Evolutionary conservation across 805 yeast species (phyloP), one percentile per base, ranked within the genome.

Genomic region (Cyberlindnera maclurae): DNA sequence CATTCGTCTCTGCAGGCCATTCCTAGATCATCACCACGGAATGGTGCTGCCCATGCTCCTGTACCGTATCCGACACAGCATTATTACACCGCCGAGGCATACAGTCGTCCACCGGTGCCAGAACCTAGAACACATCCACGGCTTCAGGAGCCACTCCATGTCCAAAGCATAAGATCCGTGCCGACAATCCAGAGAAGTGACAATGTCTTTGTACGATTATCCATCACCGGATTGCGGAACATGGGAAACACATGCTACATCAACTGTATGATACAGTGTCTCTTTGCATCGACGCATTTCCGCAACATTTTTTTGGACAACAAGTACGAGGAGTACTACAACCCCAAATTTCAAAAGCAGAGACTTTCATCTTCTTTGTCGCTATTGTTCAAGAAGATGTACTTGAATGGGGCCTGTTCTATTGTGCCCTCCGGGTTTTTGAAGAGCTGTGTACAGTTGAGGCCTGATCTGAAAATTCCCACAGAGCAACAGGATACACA

Each of bases 401-500:
- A 63, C 41, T 54, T 65, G 40, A 72, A 74, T 49, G 83, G 82
- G 12, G 76, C 79, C 3, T 69, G 73, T 31, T 68, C 79, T 1
- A 75, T 82, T 26, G 77, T 79, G 2, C 88, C 90, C 4, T 69
- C 74, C 8, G 73, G 75, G 31, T 82, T 83, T 50, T 64, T 82
- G 31, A 68, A 77, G 33, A 57, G 65, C 2, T 62, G 79, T 36
- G 59, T 73, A 16, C 43, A 60, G 6, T 52, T 81, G 16, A 75
- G 81, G 46, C 88, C 88, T 0, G 85, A 79, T 49, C 68, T 82
- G 39, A 63, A 66, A 45, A 80, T 83, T 11, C 90, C 90, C 0
- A 59, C 70, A 47, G 86, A 81, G 50, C 94, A 84, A 51, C 93
- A 84, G 52, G 94, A 84, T 56, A 79, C 89, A 2, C 87, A 83